These are phyloP conservation scores for Oldenlandia corymbosa DNA, from an alignment of 257 asterid species.

Conservation along the genomic window DNA sequence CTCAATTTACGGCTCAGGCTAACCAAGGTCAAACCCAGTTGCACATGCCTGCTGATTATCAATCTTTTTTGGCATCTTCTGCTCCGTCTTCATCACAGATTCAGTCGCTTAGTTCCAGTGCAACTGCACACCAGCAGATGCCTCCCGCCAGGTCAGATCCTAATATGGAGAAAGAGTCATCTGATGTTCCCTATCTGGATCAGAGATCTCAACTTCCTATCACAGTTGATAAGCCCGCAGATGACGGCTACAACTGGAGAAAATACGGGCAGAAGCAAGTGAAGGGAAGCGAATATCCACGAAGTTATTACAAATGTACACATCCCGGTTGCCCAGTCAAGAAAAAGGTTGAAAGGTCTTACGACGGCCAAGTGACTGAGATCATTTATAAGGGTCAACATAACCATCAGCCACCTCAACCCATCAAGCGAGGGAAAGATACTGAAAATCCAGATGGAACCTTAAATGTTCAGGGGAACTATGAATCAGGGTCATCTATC, in stretches of 20 bases:
- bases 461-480: constrained; percentile 18
- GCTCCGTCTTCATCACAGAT: constrained; percentile 23
- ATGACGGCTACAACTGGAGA: constrained; percentile 54
- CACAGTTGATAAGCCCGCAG: constrained; percentile 50
- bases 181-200: constrained; percentile 35
- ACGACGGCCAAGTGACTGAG: constrained; percentile 49
- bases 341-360: constrained; percentile 61
- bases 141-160: constrained; percentile 20
- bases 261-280: constrained; percentile 58
- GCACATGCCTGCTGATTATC: constrained; percentile 33
- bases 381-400: constrained; percentile 69
- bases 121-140: constrained; percentile 29
- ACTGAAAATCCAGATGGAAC: constrained; percentile 39
- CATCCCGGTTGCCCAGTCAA: constrained; percentile 59
- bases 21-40: constrained; percentile 34
- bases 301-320: constrained; percentile 71
- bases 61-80: constrained; percentile 37
- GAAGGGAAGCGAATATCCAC: constrained; percentile 53
- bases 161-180: constrained; percentile 28
- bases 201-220: constrained; percentile 40
- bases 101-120: constrained; percentile 20
- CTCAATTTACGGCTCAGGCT: constrained; percentile 48
- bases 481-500: constrained; percentile 36
- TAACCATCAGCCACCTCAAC: constrained; percentile 51
- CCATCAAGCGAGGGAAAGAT: constrained; percentile 46